Conservation (phyloP, 1,284 basidiomycete species). For the Microbotryum violaceum region DNA sequence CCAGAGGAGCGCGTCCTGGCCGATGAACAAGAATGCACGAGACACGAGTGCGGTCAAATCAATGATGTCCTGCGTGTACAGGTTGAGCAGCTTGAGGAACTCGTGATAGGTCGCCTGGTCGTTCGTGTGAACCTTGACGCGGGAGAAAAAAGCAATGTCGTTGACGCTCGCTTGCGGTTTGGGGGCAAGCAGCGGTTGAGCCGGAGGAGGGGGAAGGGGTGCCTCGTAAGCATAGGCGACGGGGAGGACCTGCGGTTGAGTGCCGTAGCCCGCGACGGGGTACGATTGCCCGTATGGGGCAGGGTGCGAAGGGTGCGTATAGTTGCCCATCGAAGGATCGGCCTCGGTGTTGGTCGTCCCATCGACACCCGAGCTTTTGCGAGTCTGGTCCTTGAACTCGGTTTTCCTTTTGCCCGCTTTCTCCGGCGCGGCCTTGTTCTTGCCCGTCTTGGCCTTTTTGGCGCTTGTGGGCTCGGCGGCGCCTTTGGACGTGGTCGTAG, state of each 20-base stretch:
- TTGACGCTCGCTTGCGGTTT: constrained; percentile 27
- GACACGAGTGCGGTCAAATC: constrained; percentile 75
- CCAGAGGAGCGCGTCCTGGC: constrained; percentile 68
- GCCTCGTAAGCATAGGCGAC: constrained; percentile 29
- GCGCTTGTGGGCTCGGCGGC: background rate
- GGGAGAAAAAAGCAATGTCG: constrained; percentile 70
- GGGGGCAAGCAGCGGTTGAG: constrained; percentile 25
- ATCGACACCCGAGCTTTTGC: background rate
- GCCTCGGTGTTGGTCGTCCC: background rate
- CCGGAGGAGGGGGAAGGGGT: constrained; percentile 27
- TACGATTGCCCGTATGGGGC: constrained; percentile 7
- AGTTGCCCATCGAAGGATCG: background rate
- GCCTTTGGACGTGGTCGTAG: background rate
- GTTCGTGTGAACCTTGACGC: constrained; percentile 56
- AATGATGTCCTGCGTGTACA: constrained; percentile 87
- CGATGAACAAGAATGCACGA: constrained; percentile 67
- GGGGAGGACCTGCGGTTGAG: constrained; percentile 2
- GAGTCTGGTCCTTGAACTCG: constrained; percentile 2
- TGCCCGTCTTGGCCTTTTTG: constrained; percentile 4
- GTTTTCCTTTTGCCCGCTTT: constrained; percentile 23
- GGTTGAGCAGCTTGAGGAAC: constrained; percentile 87
- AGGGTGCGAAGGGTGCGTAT: background rate
- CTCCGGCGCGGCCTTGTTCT: background rate
- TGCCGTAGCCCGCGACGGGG: constrained; percentile 4
- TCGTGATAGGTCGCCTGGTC: constrained; percentile 86